Evolutionary conservation across 129 eudicot genomes (phyloP), one percentile per base, ranked within the genome.

Genomic region (Logfia minima): DNA sequence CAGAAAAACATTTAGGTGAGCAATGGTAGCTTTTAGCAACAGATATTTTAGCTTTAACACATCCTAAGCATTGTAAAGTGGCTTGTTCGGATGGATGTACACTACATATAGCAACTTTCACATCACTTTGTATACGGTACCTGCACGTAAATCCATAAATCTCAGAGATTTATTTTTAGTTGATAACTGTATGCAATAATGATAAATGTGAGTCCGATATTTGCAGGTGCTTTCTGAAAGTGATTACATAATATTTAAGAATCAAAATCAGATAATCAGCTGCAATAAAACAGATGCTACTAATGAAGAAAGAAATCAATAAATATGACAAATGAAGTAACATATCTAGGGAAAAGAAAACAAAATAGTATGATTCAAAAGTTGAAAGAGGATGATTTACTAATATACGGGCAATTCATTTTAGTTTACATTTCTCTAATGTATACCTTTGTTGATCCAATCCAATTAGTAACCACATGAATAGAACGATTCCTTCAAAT

Each of bases 51-150:
- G 92, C 96, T 86, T 94, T 94, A 10, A 89, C 88, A 31, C 99
- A 94, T 14, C 96, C 99, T 80, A 94, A 66, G 76, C 99, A 94
- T 74, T 94, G 99, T 72, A 91, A 35, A 34, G 99, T 94, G 79
- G 99, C 99, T 84, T 87, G 94, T 70, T 91, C 99, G 26, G 97
- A 87, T 80, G 99, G 99, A 86, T 94, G 99, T 41, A 94, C 84
- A 69, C 96, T 89, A 71, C 99, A 94, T 34, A 91, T 86, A 4
- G 96, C 83, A 86, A 91, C 97, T 72, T 91, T 89, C 68, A 66
- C 87, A 81, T 94, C 97, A 77, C 96, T 94, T 85, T 94, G 97
- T 71, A 94, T 80, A 29, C 99, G 96, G 37, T 94, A 94, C 99
- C 99, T 94, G 86, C 71, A 86, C 53, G 39, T 10, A 1, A 59